These are phyloP conservation scores for Eimeria acervulina DNA, from an alignment of 169 alveolate genomes.

Conservation along the genomic window DNA sequence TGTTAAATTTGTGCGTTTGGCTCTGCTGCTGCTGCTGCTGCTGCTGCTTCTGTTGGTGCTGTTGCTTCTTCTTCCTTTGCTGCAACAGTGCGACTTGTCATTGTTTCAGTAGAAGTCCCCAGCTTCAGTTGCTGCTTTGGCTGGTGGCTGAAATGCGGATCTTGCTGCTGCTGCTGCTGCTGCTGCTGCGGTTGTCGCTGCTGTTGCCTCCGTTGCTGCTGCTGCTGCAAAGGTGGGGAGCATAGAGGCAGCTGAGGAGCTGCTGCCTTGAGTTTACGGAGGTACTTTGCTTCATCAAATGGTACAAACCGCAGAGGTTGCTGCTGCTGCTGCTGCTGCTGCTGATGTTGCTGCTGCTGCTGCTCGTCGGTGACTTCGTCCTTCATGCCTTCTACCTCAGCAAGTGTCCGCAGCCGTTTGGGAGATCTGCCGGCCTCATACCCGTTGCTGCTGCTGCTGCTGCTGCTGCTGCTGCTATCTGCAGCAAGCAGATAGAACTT, in stretches of 20 bases:
- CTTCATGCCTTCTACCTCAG: constrained; percentile 82
- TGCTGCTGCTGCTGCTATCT: background rate
- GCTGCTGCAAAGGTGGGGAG: background rate
- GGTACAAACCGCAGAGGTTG: background rate
- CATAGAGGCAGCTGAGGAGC: constrained; percentile 13
- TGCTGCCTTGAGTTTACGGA: constrained; percentile 57
- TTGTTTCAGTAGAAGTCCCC: background rate
- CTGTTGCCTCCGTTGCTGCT: background rate
- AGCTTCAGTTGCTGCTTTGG: background rate
- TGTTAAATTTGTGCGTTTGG: too few species aligned
- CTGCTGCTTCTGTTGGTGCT: background rate
- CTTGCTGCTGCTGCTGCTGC: background rate
- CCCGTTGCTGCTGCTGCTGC: background rate
- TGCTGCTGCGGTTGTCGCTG: constrained; percentile 40
- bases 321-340: background rate
- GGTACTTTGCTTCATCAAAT: constrained; percentile 28
- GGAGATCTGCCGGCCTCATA: background rate
- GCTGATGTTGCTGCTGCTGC: constrained; percentile 60
- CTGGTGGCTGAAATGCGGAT: background rate
- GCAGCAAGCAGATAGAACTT: constrained; percentile 68
- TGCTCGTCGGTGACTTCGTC: constrained; percentile 55
- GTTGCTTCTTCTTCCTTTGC: background rate
- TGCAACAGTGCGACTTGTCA: background rate
- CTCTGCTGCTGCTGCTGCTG: background rate
- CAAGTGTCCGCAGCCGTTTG: constrained; percentile 77